A percentile compares a stretch with the other conserved stretches of the same genome.
phyloP scores from a whole-genome alignment of 305 asterid species.

The Withania somnifera region DNA sequence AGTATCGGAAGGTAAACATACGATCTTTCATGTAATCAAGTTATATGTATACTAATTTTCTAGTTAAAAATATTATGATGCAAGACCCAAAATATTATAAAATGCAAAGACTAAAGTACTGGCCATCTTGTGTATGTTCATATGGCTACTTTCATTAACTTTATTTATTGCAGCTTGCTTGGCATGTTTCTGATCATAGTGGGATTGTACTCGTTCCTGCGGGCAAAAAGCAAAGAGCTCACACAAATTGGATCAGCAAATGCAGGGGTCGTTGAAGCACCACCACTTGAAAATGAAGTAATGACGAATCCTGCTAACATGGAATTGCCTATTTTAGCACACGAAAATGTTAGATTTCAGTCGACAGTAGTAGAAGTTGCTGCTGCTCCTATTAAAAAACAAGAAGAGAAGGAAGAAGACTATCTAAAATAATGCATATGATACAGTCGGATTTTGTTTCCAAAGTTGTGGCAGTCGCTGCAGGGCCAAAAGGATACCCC shows the following conservation, averaged over 20 bases:
- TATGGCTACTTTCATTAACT: neutral
- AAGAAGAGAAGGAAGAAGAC: neutral
- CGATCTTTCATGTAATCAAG: neutral
- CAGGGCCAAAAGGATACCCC: neutral
- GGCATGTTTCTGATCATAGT: slow-evolving; percentile 38
- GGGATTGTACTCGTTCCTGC: slow-evolving; percentile 45
- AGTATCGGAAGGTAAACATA: slow-evolving; percentile 41
- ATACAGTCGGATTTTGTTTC: neutral
- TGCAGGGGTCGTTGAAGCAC: neutral
- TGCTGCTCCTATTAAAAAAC: neutral
- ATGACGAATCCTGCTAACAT: neutral
- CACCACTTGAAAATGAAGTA: neutral
- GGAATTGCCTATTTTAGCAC: neutral
- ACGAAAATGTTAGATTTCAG: neutral
- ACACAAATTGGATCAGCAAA: neutral
- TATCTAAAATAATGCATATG: neutral
- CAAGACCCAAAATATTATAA: neutral
- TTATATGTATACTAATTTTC: neutral
- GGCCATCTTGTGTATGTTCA: neutral
- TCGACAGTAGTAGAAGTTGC: neutral
- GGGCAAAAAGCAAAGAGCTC: slow-evolving; percentile 32
- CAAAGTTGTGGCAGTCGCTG: neutral
- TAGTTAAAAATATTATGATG: neutral
- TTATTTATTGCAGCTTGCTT: slow-evolving; percentile 33
- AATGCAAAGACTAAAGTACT: neutral